Base-by-base conservation (phyloP, 306 rosid genomes). In the Senna siamea region DNA sequence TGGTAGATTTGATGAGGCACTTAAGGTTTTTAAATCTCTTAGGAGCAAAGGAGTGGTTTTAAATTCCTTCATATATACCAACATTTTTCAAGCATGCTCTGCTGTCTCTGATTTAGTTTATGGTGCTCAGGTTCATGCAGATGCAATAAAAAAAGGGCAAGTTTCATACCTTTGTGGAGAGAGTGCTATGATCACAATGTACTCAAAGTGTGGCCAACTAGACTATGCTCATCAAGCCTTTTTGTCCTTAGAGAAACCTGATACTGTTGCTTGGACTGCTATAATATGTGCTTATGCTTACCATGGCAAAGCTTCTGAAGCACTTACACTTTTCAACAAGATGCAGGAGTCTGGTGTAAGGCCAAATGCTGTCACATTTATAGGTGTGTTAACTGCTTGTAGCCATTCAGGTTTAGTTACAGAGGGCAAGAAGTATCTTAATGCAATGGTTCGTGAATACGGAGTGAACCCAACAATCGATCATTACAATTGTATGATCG, bases 181-280 rank as follows among this genome's bases (percentile, higher is more conserved):
- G 77, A 84, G 89, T 82, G 88, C 90, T 68, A 69, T 88, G 85
- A 79, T 88, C 58, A 86, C 86, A 0, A 88, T 88, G 93, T 88
- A 88, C 79, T 72, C 93, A 66, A 88, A 82, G 79, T 88, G 90
- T 43, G 93, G 89, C 71, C 78, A 74, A 84, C 28, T 84, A 65
- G 87, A 86, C 64, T 69, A 73, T 80, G 93, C 93, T 32, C 61
- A 66, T 67, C 73, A 53, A 77, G 84, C 84, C 73, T 88, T 86
- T 78, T 72, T 75, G 32, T 76, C 86, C 2, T 64, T 86, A 79
- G 85, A 66, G 26, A 76, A 82, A 73, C 90, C 90, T 38, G 93
- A 88, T 53, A 59, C 79, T 55, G 77, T 84, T 54, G 90, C 93
- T 2, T 84, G 90, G 93, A 86, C 89, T 72, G 85, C 93, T 48